Evolutionary conservation across 257 asterid species (phyloP), one percentile per base, ranked within the genome.

Genomic region (Orobanche coerulescens): DNA sequence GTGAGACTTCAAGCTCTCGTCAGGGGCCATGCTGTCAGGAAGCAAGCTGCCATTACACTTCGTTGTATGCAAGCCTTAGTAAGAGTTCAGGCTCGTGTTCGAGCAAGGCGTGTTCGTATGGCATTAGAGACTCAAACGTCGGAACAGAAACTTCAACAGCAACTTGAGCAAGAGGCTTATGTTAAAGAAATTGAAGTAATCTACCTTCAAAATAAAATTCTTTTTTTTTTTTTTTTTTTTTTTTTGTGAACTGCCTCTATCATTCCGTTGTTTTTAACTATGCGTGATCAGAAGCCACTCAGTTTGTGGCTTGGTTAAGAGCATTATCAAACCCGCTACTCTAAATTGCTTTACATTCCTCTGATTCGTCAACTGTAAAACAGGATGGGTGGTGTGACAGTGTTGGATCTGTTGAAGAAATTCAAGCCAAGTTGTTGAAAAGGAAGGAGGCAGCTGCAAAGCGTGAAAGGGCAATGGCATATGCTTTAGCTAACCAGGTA

Each of bases 391-490:
- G 98, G 98, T 92, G 98, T 56, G 97, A 88, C 59, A 79, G 87
- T 67, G 83, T 80, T 69, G 98, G 98, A 36, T 92, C 98, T 72
- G 89, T 92, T 64, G 97, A 86, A 81, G 84, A 92, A 69, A 86
- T 92, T 70, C 97, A 92, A 77, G 84, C 88, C 67, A 92, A 92
- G 78, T 77, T 92, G 81, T 69, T 92, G 44, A 92, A 86, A 73
- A 84, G 95, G 79, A 92, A 92, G 68, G 97, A 88, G 79, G 98
- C 98, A 26, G 98, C 98, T 51, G 97, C 96, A 37, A 92, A 92
- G 82, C 97, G 98, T 50, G 98, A 92, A 81, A 86, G 98, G 79
- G 97, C 98, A 58, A 92, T 84, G 97, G 97, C 98, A 20, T 92
- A 92, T 81, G 98, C 98, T 78, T 71, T 92, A 76, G 95, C 98